Evolutionary conservation across 2,329 filamentous ascomycete species (phyloP).

Genomic region (Incumbomyces lentus): DNA sequence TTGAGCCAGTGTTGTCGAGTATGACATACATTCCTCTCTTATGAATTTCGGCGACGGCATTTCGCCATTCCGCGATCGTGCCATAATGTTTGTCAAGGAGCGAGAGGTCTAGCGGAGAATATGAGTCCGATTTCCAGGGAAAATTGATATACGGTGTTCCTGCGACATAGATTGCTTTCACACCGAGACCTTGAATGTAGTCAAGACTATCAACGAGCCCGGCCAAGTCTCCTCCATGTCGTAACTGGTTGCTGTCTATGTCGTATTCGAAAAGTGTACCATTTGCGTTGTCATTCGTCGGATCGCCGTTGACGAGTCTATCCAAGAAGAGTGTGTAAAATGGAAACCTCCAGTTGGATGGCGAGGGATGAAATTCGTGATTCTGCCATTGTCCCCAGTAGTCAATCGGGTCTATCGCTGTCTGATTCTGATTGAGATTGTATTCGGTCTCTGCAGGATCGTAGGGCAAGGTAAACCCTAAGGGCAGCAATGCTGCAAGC

Average conservation of each 20-base stretch:
- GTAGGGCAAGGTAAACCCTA: conserved; percentile 24
- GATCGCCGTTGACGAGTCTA: conserved; percentile 54
- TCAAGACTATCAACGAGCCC: conserved; percentile 52
- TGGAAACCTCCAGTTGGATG: conserved; percentile 53
- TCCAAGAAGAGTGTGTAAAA: conserved; percentile 57
- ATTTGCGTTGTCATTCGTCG: conserved; percentile 53
- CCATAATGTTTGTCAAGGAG: conserved; percentile 55
- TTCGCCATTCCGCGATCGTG: conserved; percentile 47
- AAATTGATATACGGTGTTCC: conserved; percentile 55
- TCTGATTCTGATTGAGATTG: conserved; percentile 52
- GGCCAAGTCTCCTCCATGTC: conserved; percentile 50
- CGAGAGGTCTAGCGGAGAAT: conserved; percentile 51
- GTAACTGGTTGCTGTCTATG: conserved; percentile 49
- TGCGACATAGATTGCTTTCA: conserved; percentile 53
- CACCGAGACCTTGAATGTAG: conserved; percentile 54
- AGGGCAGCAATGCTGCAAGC: too few species aligned
- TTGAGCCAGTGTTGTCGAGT: conserved; percentile 55
- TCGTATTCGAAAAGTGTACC: conserved; percentile 52
- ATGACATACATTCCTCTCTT: conserved; percentile 54
- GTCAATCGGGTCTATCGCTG: conserved; percentile 44
- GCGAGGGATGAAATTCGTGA: conserved; percentile 44
- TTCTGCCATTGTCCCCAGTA: conserved; percentile 45
- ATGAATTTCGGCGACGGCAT: conserved; percentile 50
- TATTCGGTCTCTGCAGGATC: conserved; percentile 41
- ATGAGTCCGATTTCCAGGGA: conserved; percentile 54